Conservation (phyloP, 345 rosid genomes). For the Bretschneidera sinensis region DNA sequence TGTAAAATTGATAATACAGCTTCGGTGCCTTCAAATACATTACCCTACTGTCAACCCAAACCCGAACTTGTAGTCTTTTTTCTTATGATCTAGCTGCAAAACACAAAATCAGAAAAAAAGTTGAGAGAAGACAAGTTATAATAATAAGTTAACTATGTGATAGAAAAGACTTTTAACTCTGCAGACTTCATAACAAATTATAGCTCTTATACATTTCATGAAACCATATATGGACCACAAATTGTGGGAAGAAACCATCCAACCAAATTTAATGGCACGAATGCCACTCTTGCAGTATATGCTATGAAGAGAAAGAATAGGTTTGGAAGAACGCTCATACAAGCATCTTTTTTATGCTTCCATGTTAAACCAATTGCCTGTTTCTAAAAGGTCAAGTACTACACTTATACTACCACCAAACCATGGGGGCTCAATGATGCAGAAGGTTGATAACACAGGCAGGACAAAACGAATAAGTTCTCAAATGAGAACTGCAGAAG, state of each 20-base stretch:
- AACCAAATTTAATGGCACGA: too few species aligned
- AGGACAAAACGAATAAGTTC: not conserved
- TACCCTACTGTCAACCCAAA: slow-evolving; percentile 88
- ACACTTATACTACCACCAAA: not conserved
- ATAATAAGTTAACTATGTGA: not conserved
- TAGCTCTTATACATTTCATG: not conserved
- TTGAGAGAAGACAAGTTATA: not conserved
- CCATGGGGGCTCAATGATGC: not conserved
- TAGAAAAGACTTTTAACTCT: too few species aligned
- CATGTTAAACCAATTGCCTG: not conserved
- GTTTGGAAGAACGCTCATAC: too few species aligned
- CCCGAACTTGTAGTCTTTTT: slow-evolving; percentile 94
- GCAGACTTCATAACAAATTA: too few species aligned
- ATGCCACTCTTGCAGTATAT: too few species aligned
- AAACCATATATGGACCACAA: too few species aligned
- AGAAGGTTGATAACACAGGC: not conserved
- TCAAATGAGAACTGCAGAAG: too few species aligned
- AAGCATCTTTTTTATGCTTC: not conserved
- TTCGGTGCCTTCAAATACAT: too few species aligned
- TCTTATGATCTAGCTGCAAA: slow-evolving; percentile 83
- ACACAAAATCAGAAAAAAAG: not conserved
- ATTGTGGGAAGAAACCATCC: too few species aligned
- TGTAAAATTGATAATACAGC: too few species aligned
- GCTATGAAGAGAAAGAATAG: too few species aligned
- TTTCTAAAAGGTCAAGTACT: not conserved